These are phyloP conservation scores for Dryadomyces quercus-mongolicae DNA, from an alignment of 2,329 filamentous ascomycete genomes.

Conservation along the genomic window DNA sequence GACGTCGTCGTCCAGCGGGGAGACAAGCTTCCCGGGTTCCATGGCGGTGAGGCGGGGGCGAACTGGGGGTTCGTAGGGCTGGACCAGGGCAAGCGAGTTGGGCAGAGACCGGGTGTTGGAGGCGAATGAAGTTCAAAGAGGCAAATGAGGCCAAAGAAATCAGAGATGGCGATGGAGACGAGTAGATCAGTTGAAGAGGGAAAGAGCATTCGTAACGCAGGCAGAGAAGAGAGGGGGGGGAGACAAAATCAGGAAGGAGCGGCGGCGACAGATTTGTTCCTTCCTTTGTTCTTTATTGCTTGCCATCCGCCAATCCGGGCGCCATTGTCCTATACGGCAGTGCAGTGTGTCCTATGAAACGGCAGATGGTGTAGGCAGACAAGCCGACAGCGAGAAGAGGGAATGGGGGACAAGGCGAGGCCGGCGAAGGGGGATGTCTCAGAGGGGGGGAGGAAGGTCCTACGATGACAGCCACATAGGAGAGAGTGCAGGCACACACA, in stretches of 20 bases:
- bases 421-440: background rate
- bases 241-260: background rate
- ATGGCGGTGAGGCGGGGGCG: slow-evolving; percentile 7
- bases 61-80: background rate
- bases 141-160: background rate
- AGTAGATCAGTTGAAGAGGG: background rate
- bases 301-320: slow-evolving; percentile 2
- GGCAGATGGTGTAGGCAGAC: no score
- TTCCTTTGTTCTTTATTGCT: slow-evolving; percentile 5
- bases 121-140: background rate
- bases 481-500: background rate
- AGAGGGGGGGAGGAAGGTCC: background rate
- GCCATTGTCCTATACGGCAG: background rate
- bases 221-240: background rate
- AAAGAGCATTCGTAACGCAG: background rate
- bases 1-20: slow-evolving; percentile 10
- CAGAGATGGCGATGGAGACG: background rate
- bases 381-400: background rate
- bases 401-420: background rate
- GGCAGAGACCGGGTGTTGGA: background rate
- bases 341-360: background rate
- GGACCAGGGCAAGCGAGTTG: background rate
- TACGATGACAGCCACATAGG: slow-evolving; percentile 4
- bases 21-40: slow-evolving; percentile 13
- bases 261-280: background rate